Conservation (phyloP, 306 rosid genomes). For the Rosa persica region DNA sequence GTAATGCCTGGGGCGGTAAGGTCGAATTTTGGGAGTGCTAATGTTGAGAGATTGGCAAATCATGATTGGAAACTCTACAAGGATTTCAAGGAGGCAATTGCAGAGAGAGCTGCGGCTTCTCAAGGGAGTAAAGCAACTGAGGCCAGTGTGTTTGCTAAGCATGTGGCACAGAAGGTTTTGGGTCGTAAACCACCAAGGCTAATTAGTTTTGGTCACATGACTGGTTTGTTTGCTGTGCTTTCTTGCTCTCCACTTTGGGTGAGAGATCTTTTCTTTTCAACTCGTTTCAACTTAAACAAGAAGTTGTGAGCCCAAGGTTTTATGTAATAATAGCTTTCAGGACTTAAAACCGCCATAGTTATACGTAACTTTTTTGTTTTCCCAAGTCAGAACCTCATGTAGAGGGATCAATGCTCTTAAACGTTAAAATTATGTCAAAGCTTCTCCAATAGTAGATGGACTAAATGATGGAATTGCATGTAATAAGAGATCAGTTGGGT, state of each 20-base stretch:
- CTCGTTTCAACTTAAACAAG: constrained; percentile 58
- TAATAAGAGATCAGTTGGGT: background rate
- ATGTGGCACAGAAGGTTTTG: constrained; percentile 58
- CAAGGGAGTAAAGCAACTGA: constrained; percentile 64
- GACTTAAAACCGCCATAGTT: background rate
- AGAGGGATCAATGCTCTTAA: background rate
- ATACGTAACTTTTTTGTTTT: background rate
- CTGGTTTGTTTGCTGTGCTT: constrained; percentile 58
- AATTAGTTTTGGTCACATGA: constrained; percentile 74
- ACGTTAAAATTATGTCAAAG: background rate
- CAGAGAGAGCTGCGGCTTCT: constrained; percentile 71
- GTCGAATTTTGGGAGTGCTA: constrained; percentile 66
- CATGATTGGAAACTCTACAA: constrained; percentile 66
- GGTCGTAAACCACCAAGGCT: constrained; percentile 57
- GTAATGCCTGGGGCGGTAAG: constrained; percentile 72
- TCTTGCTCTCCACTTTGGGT: constrained; percentile 77
- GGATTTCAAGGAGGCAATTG: constrained; percentile 56
- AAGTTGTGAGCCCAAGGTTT: constrained; percentile 5
- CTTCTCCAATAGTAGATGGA: background rate
- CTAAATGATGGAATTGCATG: background rate
- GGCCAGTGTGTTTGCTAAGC: constrained; percentile 59
- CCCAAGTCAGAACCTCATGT: background rate
- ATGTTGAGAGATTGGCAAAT: constrained; percentile 34
- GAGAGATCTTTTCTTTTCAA: constrained; percentile 60
- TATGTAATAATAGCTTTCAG: background rate